phyloP scores from a whole-genome alignment of 2,329 filamentous ascomycete genomes.

The Aspergillus luchuensis region DNA sequence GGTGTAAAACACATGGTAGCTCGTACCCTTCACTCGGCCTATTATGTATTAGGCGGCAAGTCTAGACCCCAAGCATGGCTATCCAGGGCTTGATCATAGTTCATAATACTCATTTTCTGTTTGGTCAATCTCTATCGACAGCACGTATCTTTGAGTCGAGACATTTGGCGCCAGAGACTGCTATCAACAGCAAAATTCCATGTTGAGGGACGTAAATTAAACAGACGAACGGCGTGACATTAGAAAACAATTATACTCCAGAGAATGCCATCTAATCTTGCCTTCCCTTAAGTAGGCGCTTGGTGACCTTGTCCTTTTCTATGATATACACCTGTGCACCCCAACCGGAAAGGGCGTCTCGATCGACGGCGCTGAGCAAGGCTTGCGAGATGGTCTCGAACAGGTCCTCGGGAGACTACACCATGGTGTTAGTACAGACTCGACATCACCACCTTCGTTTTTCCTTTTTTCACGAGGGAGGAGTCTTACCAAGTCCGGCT shows the following conservation, averaged over 20 bases:
- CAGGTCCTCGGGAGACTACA: conserved; percentile 75
- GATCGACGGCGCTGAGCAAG: conserved; percentile 90
- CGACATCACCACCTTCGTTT: neutral
- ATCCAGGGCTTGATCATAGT: neutral
- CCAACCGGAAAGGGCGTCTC: conserved; percentile 96
- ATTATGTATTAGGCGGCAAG: neutral
- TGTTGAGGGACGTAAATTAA: conserved; percentile 17
- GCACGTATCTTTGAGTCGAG: conserved; percentile 27
- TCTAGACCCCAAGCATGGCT: neutral
- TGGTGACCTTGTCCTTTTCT: conserved; percentile 99
- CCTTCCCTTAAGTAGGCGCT: conserved; percentile 95
- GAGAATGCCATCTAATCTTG: conserved; percentile 68
- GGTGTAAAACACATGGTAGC: neutral
- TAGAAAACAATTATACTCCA: conserved; percentile 24
- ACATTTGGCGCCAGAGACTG: conserved; percentile 30
- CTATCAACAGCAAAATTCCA: conserved; percentile 21
- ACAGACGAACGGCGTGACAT: conserved; percentile 14
- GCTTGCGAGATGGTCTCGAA: conserved; percentile 99
- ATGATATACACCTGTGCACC: conserved; percentile 99
- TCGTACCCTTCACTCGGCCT: neutral
- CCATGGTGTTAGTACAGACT: conserved; percentile 3
- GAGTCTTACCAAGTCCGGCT: conserved; percentile 82
- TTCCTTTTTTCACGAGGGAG: neutral
- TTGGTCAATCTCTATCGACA: conserved; percentile 9
- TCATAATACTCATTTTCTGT: conserved; percentile 1